These are phyloP conservation scores for Astragalus membranaceus DNA, from an alignment of 306 rosid species.

Conservation along the genomic window DNA sequence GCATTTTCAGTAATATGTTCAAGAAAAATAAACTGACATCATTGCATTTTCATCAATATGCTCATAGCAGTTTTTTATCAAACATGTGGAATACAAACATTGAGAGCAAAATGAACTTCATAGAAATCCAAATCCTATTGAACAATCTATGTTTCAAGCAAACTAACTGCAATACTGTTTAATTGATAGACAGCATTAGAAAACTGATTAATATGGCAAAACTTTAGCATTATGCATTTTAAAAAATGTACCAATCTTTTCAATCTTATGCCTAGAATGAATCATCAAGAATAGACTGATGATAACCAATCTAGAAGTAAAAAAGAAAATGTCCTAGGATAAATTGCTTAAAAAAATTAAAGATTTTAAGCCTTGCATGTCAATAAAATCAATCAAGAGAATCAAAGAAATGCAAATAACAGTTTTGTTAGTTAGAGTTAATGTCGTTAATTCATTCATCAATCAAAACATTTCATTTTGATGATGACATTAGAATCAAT, in stretches of 20 bases:
- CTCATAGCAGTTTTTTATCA: not conserved
- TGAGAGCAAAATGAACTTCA: too few relatives aligned
- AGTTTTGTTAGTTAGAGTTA: not conserved
- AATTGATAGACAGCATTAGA: not conserved
- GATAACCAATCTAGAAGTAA: not conserved
- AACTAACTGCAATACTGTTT: not conserved
- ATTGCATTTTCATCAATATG: not conserved
- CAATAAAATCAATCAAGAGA: constrained; percentile 5
- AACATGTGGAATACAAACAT: too few relatives aligned
- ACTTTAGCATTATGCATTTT: not conserved
- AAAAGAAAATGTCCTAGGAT: not conserved
- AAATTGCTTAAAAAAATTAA: not conserved
- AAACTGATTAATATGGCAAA: not conserved
- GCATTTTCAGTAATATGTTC: constrained; percentile 14
- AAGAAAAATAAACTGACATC: constrained; percentile 2
- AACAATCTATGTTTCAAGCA: too few relatives aligned
- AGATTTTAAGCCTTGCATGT: constrained; percentile 11
- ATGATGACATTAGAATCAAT: not conserved
- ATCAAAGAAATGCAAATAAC: constrained; percentile 1
- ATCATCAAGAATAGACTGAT: not conserved
- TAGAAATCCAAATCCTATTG: too few relatives aligned
- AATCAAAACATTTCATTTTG: not conserved
- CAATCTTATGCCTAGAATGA: not conserved
- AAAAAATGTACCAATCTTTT: not conserved
- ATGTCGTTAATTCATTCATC: not conserved